These are phyloP conservation scores for Tolypocladium sp. DNA, from an alignment of 2,329 filamentous ascomycete genomes.

Conservation along the genomic window DNA sequence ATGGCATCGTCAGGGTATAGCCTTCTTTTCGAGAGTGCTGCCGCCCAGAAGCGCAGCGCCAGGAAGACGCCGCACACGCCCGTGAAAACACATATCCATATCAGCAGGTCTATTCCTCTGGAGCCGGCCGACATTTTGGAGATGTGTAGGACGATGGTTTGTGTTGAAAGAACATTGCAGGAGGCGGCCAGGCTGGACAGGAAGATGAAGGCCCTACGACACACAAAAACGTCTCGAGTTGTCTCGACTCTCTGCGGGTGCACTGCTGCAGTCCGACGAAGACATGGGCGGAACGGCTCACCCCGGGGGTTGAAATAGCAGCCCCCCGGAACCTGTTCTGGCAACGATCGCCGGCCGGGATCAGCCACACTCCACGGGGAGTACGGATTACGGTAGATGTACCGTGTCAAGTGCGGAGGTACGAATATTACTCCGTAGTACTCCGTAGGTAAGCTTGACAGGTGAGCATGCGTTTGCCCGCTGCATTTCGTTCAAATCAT, in stretches of 20 bases:
- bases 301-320: neutral
- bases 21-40: neutral
- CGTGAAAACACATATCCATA: neutral
- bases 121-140: neutral
- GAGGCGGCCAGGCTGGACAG: neutral
- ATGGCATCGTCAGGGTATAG: neutral
- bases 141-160: neutral
- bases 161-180: neutral
- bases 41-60: neutral
- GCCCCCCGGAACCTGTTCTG: neutral
- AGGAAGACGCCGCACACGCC: neutral
- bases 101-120: neutral
- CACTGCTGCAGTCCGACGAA: neutral
- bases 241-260: neutral
- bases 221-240: neutral
- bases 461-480: neutral
- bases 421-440: too few relatives aligned
- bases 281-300: neutral
- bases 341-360: neutral
- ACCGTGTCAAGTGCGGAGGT: too few relatives aligned
- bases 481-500: neutral
- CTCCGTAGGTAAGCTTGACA: neutral
- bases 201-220: neutral
- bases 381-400: too few relatives aligned
- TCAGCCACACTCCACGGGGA: neutral